Evolutionary conservation across 306 rosid genomes (phyloP).

Genomic region (Alnus glutinosa): DNA sequence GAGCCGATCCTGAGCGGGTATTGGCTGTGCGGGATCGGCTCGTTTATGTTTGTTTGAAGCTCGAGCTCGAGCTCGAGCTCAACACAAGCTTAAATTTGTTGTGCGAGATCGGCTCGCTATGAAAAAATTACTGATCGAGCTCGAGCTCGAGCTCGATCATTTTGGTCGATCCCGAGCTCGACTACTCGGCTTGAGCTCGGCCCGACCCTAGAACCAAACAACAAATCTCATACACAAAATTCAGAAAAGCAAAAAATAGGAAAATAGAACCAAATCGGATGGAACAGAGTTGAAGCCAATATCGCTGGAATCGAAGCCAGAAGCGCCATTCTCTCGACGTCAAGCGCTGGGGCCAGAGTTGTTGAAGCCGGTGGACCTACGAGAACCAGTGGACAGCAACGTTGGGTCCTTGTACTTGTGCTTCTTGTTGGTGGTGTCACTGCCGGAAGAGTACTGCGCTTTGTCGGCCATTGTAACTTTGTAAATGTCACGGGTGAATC

Average conservation of each 20-base stretch:
- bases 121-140: too few relatives aligned
- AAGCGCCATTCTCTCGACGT: conserved; percentile 69
- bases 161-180: too few relatives aligned
- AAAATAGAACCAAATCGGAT: conserved; percentile 17
- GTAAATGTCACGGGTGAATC: too few relatives aligned
- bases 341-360: conserved; percentile 41
- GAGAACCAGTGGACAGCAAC: conserved; percentile 38
- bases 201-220: background rate
- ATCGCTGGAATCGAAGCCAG: conserved; percentile 69
- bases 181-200: too few relatives aligned
- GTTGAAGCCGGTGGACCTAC: conserved; percentile 60
- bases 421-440: conserved; percentile 52
- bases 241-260: background rate
- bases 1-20: too few relatives aligned
- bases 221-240: background rate
- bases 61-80: too few relatives aligned
- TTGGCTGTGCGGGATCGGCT: too few relatives aligned
- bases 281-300: conserved; percentile 47
- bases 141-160: too few relatives aligned
- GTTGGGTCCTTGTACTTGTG: conserved; percentile 85
- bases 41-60: too few relatives aligned
- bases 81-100: too few relatives aligned
- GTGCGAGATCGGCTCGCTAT: too few relatives aligned
- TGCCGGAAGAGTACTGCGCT: conserved; percentile 59
- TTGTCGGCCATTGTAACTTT: conserved; percentile 74